A percentile compares a stretch with the other conserved stretches of the same genome.
Evolutionary conservation across 2,329 filamentous ascomycete species (phyloP).

Genomic region (Pseudogymnoascus sp.): DNA sequence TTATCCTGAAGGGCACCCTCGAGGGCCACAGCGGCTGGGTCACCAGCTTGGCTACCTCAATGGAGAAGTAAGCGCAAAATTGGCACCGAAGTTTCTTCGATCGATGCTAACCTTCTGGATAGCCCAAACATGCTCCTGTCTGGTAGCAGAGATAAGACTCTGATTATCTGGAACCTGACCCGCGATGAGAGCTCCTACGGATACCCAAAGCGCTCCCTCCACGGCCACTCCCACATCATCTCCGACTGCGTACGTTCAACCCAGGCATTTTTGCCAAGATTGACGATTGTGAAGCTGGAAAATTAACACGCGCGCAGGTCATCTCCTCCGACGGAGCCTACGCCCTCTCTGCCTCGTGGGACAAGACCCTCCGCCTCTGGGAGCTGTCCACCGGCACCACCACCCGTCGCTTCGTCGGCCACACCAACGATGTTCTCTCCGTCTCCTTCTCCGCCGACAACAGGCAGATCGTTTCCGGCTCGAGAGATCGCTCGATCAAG

Average conservation of each 20-base stretch:
- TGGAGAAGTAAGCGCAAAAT: constrained; percentile 74
- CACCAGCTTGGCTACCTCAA: constrained; percentile 93
- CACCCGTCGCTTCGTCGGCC: constrained; percentile 96
- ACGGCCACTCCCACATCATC: constrained; percentile 99
- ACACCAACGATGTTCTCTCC: constrained; percentile 98
- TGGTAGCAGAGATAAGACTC: constrained; percentile 91
- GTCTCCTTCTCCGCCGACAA: constrained; percentile 99
- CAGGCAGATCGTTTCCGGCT: constrained; percentile 98
- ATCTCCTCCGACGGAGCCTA: constrained; percentile 99
- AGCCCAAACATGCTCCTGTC: constrained; percentile 99
- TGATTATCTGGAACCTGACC: constrained; percentile 99
- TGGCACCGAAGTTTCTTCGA: constrained; percentile 9
- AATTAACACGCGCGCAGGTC: constrained; percentile 52
- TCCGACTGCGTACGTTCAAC: constrained; percentile 88
- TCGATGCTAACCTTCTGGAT: constrained; percentile 21
- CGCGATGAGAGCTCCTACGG: constrained; percentile 97
- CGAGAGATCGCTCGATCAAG: constrained; percentile 98
- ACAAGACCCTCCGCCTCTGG: constrained; percentile 99
- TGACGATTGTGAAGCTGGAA: constrained; percentile 15
- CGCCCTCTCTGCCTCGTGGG: constrained; percentile 97
- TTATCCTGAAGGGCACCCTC: constrained; percentile 88
- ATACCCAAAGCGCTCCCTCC: constrained; percentile 97
- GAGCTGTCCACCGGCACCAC: constrained; percentile 95
- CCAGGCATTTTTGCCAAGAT: constrained; percentile 13
- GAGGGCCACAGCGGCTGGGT: constrained; percentile 99